A percentile compares a stretch with the other conserved stretches of the same genome.
Conservation (phyloP, 352 stramenopile genomes). For the Pythium sp. region DNA sequence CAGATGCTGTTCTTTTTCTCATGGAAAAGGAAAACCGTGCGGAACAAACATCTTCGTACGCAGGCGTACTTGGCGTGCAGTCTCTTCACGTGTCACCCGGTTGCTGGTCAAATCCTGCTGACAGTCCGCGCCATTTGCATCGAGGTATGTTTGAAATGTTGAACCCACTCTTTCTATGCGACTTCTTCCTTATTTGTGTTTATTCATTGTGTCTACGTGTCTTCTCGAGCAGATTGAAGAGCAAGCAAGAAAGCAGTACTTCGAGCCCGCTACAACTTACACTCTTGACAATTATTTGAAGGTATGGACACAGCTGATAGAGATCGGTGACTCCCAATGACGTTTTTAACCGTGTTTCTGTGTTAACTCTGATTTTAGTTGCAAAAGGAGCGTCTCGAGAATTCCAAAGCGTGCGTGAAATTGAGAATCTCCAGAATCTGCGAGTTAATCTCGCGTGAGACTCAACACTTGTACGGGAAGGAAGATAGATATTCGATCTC, state of each 20-base stretch:
- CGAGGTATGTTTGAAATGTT: constrained; percentile 18
- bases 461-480: constrained; percentile 17
- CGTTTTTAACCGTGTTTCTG: neutral
- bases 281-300: constrained; percentile 11
- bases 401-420: constrained; percentile 16
- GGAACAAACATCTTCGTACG: constrained; percentile 36
- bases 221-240: constrained; percentile 18
- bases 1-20: constrained; percentile 74
- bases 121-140: constrained; percentile 26
- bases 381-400: constrained; percentile 18
- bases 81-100: constrained; percentile 47
- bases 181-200: neutral
- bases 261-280: neutral
- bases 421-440: constrained; percentile 25
- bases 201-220: neutral
- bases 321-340: neutral
- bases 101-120: constrained; percentile 35
- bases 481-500: neutral
- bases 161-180: neutral
- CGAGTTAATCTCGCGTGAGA: constrained; percentile 21
- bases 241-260: neutral
- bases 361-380: constrained; percentile 13
- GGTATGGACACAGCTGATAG: constrained; percentile 1
- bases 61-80: constrained; percentile 36
- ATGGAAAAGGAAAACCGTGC: constrained; percentile 60